Percentiles rank a stretch among this genome's conserved stretches.
Conservation (phyloP, 2,329 filamentous ascomycete species). For the Knoxdaviesia capensis region DNA sequence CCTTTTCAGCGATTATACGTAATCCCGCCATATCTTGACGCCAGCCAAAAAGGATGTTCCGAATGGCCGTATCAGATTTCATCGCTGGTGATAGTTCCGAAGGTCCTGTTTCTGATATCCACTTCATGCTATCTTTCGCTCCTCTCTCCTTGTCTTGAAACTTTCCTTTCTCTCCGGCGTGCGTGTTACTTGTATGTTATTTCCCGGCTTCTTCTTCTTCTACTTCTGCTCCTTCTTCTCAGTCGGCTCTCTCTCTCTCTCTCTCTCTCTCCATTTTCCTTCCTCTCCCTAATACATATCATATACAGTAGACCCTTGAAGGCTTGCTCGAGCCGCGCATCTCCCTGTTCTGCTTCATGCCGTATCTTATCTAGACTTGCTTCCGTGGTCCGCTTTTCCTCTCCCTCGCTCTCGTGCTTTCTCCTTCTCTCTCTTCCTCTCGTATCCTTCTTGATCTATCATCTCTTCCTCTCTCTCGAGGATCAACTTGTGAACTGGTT, state of each 20-base stretch:
- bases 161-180: background rate
- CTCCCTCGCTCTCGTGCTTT: background rate
- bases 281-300: background rate
- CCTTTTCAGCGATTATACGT: too few species aligned
- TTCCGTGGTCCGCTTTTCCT: background rate
- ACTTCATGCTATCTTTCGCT: background rate
- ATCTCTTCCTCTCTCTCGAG: too few species aligned
- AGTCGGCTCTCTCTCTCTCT: background rate
- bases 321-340: background rate
- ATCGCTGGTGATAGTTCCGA: too few species aligned
- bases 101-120: too few species aligned
- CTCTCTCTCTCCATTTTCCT: background rate
- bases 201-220: background rate
- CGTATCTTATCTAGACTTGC: background rate
- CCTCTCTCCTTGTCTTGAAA: background rate
- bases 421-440: slow-evolving; percentile 1
- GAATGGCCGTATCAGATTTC: too few species aligned
- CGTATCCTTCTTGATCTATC: background rate
- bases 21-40: too few species aligned
- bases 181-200: too few species aligned
- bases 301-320: background rate
- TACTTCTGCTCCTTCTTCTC: background rate
- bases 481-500: too few species aligned
- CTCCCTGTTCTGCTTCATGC: background rate
- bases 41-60: too few species aligned